Evolutionary conservation across 176 grass and related monocot species (phyloP).

Genomic region (Lolium perenne): DNA sequence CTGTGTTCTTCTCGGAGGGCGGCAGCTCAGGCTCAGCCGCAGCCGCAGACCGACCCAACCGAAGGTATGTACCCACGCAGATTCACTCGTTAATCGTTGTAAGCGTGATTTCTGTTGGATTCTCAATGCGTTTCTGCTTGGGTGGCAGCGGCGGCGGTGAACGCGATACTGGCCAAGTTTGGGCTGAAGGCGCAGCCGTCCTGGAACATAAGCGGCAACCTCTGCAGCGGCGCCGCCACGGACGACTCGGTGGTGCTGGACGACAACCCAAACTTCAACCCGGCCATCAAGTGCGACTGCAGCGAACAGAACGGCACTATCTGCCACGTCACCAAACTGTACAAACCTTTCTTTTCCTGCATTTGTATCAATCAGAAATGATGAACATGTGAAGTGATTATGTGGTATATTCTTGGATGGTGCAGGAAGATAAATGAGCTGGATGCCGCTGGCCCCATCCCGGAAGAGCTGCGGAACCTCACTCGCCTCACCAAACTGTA

Average conservation of each 20-base stretch:
- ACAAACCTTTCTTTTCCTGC: background rate
- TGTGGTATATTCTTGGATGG: conserved; percentile 39
- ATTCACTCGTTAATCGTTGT: background rate
- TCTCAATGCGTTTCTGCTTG: background rate
- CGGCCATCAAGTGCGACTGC: conserved; percentile 77
- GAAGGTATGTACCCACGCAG: conserved; percentile 45
- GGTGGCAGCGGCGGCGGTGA: conserved; percentile 64
- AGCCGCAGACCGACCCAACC: conserved; percentile 48
- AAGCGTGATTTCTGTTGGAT: background rate
- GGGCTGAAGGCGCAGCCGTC: conserved; percentile 45
- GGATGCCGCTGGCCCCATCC: conserved; percentile 62
- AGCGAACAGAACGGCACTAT: conserved; percentile 45
- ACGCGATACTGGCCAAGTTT: conserved; percentile 63
- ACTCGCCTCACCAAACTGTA: conserved; percentile 75
- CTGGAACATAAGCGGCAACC: conserved; percentile 84
- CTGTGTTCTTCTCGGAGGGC: conserved; percentile 18
- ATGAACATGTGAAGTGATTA: too few relatives aligned
- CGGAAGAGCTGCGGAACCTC: conserved; percentile 74
- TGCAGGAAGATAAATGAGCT: conserved; percentile 65
- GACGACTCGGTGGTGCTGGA: conserved; percentile 59
- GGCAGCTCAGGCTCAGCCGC: conserved; percentile 47
- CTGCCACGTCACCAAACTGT: conserved; percentile 77
- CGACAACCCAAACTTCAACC: conserved; percentile 54
- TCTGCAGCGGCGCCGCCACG: conserved; percentile 72
- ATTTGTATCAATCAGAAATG: background rate